Evolutionary conservation across 1,284 basidiomycete species (phyloP), one percentile per base, ranked within the genome.

Genomic region (Paramarasmius palmivorus): DNA sequence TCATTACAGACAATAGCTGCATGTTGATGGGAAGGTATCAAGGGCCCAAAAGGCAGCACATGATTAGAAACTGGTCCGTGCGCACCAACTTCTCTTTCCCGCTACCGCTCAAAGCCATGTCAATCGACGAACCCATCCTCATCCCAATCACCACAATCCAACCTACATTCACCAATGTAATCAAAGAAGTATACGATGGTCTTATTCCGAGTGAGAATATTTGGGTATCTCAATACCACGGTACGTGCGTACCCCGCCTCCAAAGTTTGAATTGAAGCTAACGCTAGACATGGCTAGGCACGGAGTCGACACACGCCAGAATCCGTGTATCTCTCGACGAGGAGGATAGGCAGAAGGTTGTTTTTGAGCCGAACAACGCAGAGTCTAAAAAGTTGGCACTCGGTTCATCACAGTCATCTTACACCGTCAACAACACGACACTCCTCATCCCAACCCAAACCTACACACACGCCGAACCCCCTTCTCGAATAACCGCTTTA

Each of bases 161-260:
- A 64, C 81, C 79, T 14, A 81, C 83, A 34, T 83, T 86, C 55
- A 65, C 74, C 2, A 68, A 72, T 34, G 81, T 88, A 2, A 69
- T 89, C 20, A 68, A 75, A 17, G 88, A 92, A 58, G 78, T 90
- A 1, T 64, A 74, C 29, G 71, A 77, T 19, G 84, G 81, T 6
- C 51, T 77, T 3, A 68, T 87, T 4, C 77, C 82, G 0, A 70
- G 67, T 2, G 88, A 91, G 55, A 76, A 76, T 42, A 78, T 86
- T 61, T 92, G 88, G 88, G 68, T 90, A 2, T 90, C 88, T 0
- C 84, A 82, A 66, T 91, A 91, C 70, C 49, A 25, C 36, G 49
- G 32, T 22, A 41, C 34, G 48, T 17, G 32, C 8, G 49, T 40
- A n/a, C 50, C 34, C 23, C 3, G 12, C 22, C 26, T 4, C 25